A percentile compares a stretch with the other conserved stretches of the same genome.
Evolutionary conservation across 148 eudicot genomes (phyloP).

Genomic region (Diospyros lotus): DNA sequence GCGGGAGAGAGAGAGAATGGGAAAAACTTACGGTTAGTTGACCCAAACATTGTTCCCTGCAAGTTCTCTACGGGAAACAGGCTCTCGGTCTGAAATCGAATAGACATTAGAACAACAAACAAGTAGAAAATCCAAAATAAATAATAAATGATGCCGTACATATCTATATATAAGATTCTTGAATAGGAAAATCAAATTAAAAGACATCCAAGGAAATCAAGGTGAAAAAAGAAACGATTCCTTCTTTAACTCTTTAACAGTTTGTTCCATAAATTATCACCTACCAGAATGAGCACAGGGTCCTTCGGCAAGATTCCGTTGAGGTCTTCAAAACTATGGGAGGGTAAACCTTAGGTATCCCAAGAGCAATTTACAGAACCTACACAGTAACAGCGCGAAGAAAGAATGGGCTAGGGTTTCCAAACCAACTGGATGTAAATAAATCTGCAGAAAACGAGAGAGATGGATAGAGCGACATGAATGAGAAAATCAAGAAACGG

Average conservation of each 20-base stretch:
- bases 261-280: not conserved
- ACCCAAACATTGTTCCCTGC: slow-evolving; percentile 39
- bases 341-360: not conserved
- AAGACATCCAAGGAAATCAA: not conserved
- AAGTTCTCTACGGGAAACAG: not conserved
- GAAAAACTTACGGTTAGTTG: slow-evolving; percentile 40
- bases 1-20: not conserved
- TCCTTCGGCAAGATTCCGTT: not conserved
- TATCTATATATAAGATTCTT: not conserved
- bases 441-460: not conserved
- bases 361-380: not conserved
- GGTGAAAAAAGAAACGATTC: not conserved
- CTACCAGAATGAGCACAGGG: not conserved
- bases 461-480: not conserved
- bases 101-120: not conserved
- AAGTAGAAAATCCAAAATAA: not conserved
- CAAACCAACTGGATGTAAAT: not conserved
- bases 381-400: too few species aligned
- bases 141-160: not conserved
- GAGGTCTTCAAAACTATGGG: not conserved
- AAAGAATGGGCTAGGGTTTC: not conserved
- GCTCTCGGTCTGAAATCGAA: slow-evolving; percentile 10
- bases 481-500: too few species aligned
- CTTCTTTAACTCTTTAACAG: not conserved
- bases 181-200: not conserved